Base-by-base conservation (phyloP, 768 basidiomycete genomes). In the Cyathus striatus region DNA sequence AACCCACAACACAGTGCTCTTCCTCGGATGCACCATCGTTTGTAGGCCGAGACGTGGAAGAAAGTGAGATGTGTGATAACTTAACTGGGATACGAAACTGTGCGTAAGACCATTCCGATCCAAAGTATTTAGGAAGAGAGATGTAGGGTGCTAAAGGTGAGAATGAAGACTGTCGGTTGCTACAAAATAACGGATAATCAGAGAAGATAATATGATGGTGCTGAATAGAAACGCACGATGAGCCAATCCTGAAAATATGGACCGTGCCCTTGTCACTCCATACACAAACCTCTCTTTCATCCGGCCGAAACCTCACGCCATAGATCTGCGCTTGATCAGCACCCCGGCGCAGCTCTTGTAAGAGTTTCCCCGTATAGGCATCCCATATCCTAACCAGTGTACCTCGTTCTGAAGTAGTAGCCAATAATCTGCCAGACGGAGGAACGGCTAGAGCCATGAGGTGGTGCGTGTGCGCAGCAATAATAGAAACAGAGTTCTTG, bases 231-330 rank as follows among this genome's bases (percentile, higher is more conserved):
- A 76, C 84, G 71, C 61, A 86, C 84, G 79, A 76, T 48, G 77
- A 61, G 6, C 75, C 70, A 18, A 95, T 70, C 33, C 86, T 81
- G 62, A 94, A 95, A 33, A 93, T 72, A 58, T 96, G 92, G 5
- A 96, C 81, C 0, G 92, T 96, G 25, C 92, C 92, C 63, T 96
- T 96, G 61, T 96, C 92, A 56, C 90, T 93, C 86, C 90, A 91
- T 7, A 90, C 91, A 54, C 88, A 90, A 0, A 95, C 66, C 51
- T 92, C 89, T 44, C 74, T 76, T 54, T 94, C 93, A 51, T 91
- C 90, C 3, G 81, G 83, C 26, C 91, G 76, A 61, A 94, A 91
- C 10, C 86, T 83, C 16, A 93, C 86, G 2, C 90, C 90, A 60
- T 91, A 94, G 34, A 95, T 93, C 54, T 87, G 83, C 22, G 92